Evolutionary conservation across 1,139 yeast species (phyloP).

Genomic region (Candida tropicalis): DNA sequence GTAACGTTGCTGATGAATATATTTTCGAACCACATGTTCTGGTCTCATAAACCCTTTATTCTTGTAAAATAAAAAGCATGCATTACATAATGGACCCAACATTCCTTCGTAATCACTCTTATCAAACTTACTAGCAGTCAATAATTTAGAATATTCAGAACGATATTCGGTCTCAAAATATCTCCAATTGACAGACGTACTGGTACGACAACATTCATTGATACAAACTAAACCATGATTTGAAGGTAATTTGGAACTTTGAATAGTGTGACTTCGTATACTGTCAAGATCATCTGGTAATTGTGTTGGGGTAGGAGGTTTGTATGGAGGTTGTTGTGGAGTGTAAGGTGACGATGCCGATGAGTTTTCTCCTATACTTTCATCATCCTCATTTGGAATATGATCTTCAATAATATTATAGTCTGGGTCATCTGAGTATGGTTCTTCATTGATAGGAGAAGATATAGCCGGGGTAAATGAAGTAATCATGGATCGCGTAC

Average conservation of each 20-base stretch:
- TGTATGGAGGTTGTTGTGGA: conserved; percentile 44
- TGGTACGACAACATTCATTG: conserved; percentile 47
- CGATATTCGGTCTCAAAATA: conserved; percentile 48
- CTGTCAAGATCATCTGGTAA: conserved; percentile 44
- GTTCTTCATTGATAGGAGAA: conserved; percentile 46
- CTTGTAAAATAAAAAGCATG: conserved; percentile 50
- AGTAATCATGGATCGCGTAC: conserved; percentile 48
- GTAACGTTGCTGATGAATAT: conserved; percentile 49
- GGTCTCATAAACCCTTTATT: conserved; percentile 57
- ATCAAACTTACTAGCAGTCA: conserved; percentile 42
- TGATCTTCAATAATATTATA: conserved; percentile 22
- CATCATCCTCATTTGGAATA: conserved; percentile 20
- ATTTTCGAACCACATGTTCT: conserved; percentile 49
- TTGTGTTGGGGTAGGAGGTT: conserved; percentile 13
- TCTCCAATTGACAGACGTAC: conserved; percentile 48
- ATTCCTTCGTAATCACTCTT: conserved; percentile 48
- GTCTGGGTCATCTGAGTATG: conserved; percentile 22
- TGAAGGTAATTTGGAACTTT: conserved; percentile 38
- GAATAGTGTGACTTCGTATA: conserved; percentile 48
- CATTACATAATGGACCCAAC: conserved; percentile 56
- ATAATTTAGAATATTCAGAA: conserved; percentile 41
- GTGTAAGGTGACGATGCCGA: conserved; percentile 40
- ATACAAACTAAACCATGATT: conserved; percentile 47
- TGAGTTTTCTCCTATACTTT: conserved; percentile 11
- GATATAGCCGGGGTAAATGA: conserved; percentile 35